Evolutionary conservation across 257 asterid species (phyloP), one percentile per base, ranked within the genome.

Genomic region (Orobanche coerulescens): DNA sequence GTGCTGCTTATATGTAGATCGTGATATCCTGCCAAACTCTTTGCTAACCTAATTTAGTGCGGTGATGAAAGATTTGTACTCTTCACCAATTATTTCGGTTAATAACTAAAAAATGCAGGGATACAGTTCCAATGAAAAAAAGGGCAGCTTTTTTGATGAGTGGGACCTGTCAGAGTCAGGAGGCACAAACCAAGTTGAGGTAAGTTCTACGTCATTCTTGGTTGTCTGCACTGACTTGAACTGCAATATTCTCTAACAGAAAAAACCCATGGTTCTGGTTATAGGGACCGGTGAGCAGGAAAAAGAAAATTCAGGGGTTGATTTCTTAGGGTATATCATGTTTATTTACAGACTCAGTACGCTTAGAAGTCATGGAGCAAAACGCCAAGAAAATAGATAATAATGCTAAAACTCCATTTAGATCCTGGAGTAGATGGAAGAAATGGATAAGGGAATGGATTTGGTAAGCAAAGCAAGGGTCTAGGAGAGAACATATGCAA

Each of bases 121-220:
- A 66, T 93, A 83, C 70, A 79, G 71, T 75, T 89, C 99, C 54
- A 90, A 78, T 77, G 97, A 89, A 55, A 86, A 73, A 51, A 93
- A 81, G 44, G 59, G 78, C 67, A 73, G 70, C 51, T 52, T 78
- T 31, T 75, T 88, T 62, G 93, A 92, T 61, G 95, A 86, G 44
- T 93, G 97, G 99, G 99, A 88, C 73, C 83, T 93, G 63, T 76
- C 96, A n/a, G 97, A 89, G 70, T 71, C 97, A 64, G 89, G 95
- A 65, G 82, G 92, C 69, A 59, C 79, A 1, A 87, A 77, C 63
- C 83, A 77, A 67, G 78, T 75, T 8, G 91, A 89, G 83, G 99
- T 84, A 66, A 57, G 76, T 68, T 50, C 13, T 58, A 54, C 55
- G 57, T 60, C 37, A 40, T 50, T 72, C 67, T 58, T 57, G 61